Evolutionary conservation across 2,329 filamentous ascomycete species (phyloP), one percentile per base, ranked within the genome.

Genomic region (Ilyonectria destructans): DNA sequence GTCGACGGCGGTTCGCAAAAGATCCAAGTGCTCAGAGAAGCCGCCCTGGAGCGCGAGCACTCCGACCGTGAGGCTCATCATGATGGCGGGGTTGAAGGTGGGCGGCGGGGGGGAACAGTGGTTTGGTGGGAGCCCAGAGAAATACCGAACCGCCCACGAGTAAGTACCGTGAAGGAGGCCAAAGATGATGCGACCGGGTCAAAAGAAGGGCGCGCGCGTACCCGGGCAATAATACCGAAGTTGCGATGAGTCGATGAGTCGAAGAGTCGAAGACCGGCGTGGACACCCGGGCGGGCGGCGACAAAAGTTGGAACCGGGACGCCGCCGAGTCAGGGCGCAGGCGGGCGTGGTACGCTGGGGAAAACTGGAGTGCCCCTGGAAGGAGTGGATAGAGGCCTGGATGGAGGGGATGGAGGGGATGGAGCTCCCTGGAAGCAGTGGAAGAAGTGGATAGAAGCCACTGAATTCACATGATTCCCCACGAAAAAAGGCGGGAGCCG

Each of bases 11-110:
- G 88, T 87, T 72, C 88, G 88, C 43, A 98, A 86, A 43, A 97
- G 88, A 71, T 90, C 86, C 65, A 97, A 80, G 84, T 99, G 96
- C 81, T 99, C 96, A 76, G 90, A 88, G 81, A 98, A 98, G 65
- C 95, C 96, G 75, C 96, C 96, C 82, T 99, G 96, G 19, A 99
- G 89, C 73, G 96, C 89, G 59, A 92, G 82, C 26, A 92, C 89
- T 54, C 90, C 90, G 40, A 92, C 82, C 2, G 86, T 88, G 67
- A 89, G 75, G 68, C 71, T 75, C 63, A 77, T 73, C 71, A 73
- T 75, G 51, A 13, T 70, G 57, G 52, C 59, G 61, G 63, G 63
- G 58, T 54, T 43, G 46, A 67, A 52, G 35, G 57, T 45, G 56
- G 31, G 37, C 40, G 33, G 40, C n/a, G 15, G 40, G 6, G 13